Evolutionary conservation across 176 grass and related monocot species (phyloP), one percentile per base, ranked within the genome.

Genomic region (Musa schizocarpa): DNA sequence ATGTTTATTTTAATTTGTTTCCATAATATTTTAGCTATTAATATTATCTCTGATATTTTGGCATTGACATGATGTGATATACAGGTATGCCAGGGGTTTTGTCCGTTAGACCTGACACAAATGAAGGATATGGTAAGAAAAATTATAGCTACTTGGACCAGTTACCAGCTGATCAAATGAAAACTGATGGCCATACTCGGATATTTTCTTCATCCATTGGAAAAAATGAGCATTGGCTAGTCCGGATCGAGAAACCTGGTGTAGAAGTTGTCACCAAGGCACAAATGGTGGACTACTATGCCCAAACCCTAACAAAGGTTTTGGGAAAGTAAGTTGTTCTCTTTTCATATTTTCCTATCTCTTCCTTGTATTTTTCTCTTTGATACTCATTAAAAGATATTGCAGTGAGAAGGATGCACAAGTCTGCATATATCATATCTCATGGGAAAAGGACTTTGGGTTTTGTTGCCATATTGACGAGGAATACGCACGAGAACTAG

Each of bases 391-490:
- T 58, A 62, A 50, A 26, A 19, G 74, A 27, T 58, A 65, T 85
- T 84, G 68, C 67, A 99, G 90, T 54, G 88, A 94, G 81, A 87
- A 94, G 63, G 90, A 99, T 82, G 88, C 95, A 43, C 90, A 99
- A 84, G 95, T 89, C 54, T 86, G 90, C 73, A 94, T 99, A 82
- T 92, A 89, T 81, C 68, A 87, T 69, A 81, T 94, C 43, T 94
- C 95, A 71, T 92, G 95, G 90, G 86, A 91, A 14, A 84, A 77
- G 54, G 57, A 94, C 82, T 94, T 91, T 83, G 86, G 95, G 19
- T 99, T 99, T 84, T 94, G 90, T 68, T 99, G 90, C 74, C 84
- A 89, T 19, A 89, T 94, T 81, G 84, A 92, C 25, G 80, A 89
- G 80, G 80, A 87, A 50, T 88, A 76, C 9, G 82, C 90, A 51